phyloP scores from a whole-genome alignment of 257 asterid species.

The Orobanche coerulescens region DNA sequence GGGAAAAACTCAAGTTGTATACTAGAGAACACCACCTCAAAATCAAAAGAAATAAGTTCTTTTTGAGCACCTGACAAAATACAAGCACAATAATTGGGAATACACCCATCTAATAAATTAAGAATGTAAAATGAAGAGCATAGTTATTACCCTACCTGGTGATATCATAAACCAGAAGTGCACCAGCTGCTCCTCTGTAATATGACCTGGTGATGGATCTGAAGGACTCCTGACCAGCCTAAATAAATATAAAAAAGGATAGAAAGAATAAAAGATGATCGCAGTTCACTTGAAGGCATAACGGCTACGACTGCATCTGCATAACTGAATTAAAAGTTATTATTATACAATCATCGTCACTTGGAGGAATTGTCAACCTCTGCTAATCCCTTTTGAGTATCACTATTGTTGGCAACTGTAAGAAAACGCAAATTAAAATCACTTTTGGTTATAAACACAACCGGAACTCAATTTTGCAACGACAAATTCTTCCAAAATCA shows the following conservation, averaged over 20 bases:
- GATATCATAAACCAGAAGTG: slow-evolving; percentile 60
- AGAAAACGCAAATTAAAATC: background rate
- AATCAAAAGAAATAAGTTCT: background rate
- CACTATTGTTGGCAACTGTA: background rate
- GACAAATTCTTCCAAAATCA: background rate
- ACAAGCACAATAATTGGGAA: background rate
- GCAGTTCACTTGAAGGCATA: too few species aligned
- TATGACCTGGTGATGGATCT: slow-evolving; percentile 61
- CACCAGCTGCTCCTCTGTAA: slow-evolving; percentile 74
- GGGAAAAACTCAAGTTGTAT: background rate
- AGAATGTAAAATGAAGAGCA: background rate
- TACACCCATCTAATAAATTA: too few species aligned
- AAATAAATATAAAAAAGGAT: background rate
- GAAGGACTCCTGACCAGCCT: slow-evolving; percentile 72
- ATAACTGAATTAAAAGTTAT: background rate
- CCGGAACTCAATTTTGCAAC: too few species aligned
- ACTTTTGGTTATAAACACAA: background rate
- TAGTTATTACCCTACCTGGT: slow-evolving; percentile 28
- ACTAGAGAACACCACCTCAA: background rate
- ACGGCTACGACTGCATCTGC: too few species aligned
- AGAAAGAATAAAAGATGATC: too few species aligned
- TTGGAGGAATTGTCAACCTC: background rate
- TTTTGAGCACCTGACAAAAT: background rate
- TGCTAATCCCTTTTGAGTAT: background rate
- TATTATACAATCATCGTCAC: background rate